Conservation (phyloP, 2,329 filamentous ascomycete genomes). For the Penicillium janthinellum region DNA sequence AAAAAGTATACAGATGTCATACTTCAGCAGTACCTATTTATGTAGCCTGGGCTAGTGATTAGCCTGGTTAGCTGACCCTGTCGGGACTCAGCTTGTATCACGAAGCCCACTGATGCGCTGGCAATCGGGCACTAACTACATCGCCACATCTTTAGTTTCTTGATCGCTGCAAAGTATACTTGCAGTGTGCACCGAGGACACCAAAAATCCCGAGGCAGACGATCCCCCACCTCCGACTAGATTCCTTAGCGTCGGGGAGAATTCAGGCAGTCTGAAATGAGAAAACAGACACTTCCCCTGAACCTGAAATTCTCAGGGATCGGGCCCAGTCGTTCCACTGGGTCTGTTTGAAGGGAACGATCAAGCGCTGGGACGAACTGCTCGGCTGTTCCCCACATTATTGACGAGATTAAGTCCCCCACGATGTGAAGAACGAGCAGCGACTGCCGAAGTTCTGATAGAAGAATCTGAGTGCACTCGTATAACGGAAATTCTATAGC, state of each 20-base stretch:
- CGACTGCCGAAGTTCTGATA: neutral
- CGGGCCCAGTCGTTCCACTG: conserved; percentile 15
- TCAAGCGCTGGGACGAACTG: conserved; percentile 21
- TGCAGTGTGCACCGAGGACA: neutral
- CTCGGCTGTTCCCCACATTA: neutral
- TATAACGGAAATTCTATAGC: too few relatives aligned
- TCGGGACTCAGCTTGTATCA: neutral
- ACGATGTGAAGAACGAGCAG: neutral
- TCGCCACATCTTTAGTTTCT: neutral
- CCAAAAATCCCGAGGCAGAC: neutral
- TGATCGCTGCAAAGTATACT: neutral
- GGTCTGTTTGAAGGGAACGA: neutral
- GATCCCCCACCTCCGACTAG: neutral
- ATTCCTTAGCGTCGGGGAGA: neutral
- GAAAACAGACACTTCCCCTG: neutral
- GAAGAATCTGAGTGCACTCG: neutral
- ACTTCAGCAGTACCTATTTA: neutral
- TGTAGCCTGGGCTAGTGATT: neutral
- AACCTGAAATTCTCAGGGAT: conserved; percentile 1
- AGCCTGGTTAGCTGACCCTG: neutral
- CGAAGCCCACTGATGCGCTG: conserved; percentile 21
- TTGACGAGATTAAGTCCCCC: neutral
- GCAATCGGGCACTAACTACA: conserved; percentile 19
- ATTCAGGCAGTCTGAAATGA: neutral
- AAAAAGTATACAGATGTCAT: neutral